Evolutionary conservation across 805 yeast species (phyloP).

Genomic region (Lachancea sp.): DNA sequence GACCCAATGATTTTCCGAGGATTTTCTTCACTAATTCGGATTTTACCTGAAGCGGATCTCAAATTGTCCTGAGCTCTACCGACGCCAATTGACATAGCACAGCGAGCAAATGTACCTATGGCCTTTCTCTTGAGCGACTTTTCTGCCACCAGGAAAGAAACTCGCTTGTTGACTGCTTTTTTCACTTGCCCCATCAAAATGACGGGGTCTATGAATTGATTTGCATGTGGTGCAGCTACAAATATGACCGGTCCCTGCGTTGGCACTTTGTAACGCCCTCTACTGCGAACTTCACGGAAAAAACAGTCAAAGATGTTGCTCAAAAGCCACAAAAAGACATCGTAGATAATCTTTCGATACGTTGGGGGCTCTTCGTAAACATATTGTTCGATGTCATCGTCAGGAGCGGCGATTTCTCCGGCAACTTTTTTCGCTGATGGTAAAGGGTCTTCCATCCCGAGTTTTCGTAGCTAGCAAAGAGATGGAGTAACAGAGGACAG

Average conservation of each 20-base stretch:
- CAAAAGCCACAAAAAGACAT: constrained; percentile 46
- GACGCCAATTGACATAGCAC: constrained; percentile 83
- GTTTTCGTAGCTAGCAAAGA: too few species aligned
- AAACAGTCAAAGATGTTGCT: constrained; percentile 53
- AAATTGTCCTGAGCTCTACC: constrained; percentile 87
- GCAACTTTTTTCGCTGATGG: not conserved
- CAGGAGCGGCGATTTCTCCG: not conserved
- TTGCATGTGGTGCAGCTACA: constrained; percentile 98
- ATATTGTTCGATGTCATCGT: constrained; percentile 1
- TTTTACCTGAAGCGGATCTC: constrained; percentile 57
- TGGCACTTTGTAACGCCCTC: constrained; percentile 76
- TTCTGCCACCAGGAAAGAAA: constrained; percentile 81
- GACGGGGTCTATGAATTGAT: constrained; percentile 77
- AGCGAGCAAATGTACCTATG: constrained; percentile 70
- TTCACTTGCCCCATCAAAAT: constrained; percentile 78
- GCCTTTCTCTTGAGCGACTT: constrained; percentile 57
- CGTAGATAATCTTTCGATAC: constrained; percentile 40
- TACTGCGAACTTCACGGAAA: constrained; percentile 80
- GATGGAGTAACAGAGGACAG: too few species aligned
- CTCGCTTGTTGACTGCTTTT: constrained; percentile 56
- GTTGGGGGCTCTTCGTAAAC: constrained; percentile 36
- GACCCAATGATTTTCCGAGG: constrained; percentile 53
- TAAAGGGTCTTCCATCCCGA: not conserved
- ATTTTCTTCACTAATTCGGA: constrained; percentile 49
- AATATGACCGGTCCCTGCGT: constrained; percentile 77